Evolutionary conservation across 768 basidiomycete genomes (phyloP).

Genomic region (Leccinum subgranulosum): DNA sequence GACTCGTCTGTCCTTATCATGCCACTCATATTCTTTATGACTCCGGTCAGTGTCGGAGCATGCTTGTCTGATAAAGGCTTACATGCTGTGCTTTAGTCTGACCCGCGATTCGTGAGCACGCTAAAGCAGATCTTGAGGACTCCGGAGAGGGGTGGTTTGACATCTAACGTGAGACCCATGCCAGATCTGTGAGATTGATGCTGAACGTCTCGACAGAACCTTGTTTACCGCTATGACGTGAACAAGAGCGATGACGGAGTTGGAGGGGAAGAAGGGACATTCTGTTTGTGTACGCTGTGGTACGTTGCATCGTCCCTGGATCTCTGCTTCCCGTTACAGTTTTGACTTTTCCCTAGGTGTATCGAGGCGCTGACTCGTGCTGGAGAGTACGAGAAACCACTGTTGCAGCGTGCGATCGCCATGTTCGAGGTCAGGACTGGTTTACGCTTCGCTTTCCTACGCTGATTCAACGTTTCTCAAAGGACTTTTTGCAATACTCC

Average conservation of each 20-base stretch:
- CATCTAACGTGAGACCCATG: conserved; percentile 60
- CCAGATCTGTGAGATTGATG: not conserved
- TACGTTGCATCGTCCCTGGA: conserved; percentile 25
- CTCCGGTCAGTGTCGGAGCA: conserved; percentile 49
- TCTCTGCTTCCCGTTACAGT: not conserved
- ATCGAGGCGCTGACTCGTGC: conserved; percentile 88
- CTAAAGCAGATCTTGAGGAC: conserved; percentile 80
- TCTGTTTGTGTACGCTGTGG: conserved; percentile 87
- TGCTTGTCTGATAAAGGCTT: not conserved
- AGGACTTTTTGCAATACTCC: conserved; percentile 78
- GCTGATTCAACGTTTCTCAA: not conserved
- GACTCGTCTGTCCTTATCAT: conserved; percentile 90
- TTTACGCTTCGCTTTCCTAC: not conserved
- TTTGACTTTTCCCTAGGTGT: conserved; percentile 46
- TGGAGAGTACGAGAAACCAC: conserved; percentile 67
- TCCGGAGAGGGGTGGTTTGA: conserved; percentile 88
- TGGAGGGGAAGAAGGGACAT: conserved; percentile 94
- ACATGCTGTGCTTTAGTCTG: conserved; percentile 47
- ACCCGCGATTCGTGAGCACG: conserved; percentile 86
- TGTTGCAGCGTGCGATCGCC: conserved; percentile 65
- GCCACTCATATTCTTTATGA: conserved; percentile 91
- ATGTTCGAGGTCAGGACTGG: conserved; percentile 80
- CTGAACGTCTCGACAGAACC: conserved; percentile 46
- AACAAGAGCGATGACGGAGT: conserved; percentile 87
- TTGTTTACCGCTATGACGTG: conserved; percentile 90